A percentile compares a stretch with the other conserved stretches of the same genome.
phyloP scores from a whole-genome alignment of 2,329 filamentous ascomycete species.

The Fonsecaea nubica region DNA sequence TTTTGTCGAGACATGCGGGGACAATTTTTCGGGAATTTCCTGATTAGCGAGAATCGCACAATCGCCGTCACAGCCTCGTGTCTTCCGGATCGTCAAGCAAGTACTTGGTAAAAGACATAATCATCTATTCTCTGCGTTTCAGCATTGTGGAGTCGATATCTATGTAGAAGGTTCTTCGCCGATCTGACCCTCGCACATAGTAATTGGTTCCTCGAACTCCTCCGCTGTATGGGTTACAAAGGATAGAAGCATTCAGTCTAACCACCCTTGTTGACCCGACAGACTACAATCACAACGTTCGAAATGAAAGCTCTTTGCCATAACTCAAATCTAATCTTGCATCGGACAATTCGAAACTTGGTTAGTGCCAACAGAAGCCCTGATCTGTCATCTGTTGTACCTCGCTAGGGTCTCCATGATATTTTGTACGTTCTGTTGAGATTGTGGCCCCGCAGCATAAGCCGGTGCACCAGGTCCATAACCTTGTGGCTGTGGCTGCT shows the following conservation, averaged over 20 bases:
- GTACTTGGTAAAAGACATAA: background rate
- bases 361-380: background rate
- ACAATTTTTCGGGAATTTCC: background rate
- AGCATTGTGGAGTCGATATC: background rate
- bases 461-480: constrained; percentile 29
- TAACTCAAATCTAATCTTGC: background rate
- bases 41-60: background rate
- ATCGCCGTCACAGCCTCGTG: background rate
- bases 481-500: constrained; percentile 32
- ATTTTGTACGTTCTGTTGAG: constrained; percentile 54
- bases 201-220: background rate
- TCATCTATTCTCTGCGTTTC: background rate
- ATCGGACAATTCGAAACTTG: background rate
- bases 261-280: background rate
- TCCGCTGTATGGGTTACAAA: background rate
- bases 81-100: background rate
- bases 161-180: background rate
- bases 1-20: background rate
- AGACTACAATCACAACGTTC: background rate
- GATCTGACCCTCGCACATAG: background rate
- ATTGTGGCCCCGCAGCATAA: constrained; percentile 41
- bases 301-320: background rate
- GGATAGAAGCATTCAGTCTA: background rate
- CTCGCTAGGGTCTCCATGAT: constrained; percentile 56
- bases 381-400: constrained; percentile 51